phyloP scores from a whole-genome alignment of 169 alveolate species.

The Plasmodium inui region DNA sequence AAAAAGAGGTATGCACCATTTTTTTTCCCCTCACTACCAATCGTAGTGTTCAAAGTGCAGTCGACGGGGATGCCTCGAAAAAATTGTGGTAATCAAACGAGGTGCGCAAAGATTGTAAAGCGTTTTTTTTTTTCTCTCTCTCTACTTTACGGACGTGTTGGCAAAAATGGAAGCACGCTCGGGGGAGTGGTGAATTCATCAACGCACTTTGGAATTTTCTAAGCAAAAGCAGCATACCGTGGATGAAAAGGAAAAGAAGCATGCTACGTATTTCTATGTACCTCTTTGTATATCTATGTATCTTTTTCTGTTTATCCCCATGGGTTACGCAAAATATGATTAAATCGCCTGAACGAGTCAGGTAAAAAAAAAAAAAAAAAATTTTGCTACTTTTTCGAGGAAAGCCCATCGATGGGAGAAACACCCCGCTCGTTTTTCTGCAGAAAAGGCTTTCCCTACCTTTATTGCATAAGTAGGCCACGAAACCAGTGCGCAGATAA shows the following conservation, averaged over 20 bases:
- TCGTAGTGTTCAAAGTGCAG: conserved; percentile 70
- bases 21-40: not conserved
- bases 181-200: too few species aligned
- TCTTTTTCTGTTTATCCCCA: not conserved
- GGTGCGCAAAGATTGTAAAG: not conserved
- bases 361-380: not conserved
- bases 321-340: not conserved
- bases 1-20: not conserved
- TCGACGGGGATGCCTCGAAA: not conserved
- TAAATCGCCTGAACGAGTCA: not conserved
- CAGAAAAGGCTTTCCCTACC: not conserved
- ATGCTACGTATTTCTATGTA: not conserved
- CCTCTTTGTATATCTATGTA: not conserved
- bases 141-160: not conserved
- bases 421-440: not conserved
- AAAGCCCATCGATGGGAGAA: not conserved
- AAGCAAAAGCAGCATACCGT: not conserved
- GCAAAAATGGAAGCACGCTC: not conserved
- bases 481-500: not conserved
- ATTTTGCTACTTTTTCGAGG: not conserved
- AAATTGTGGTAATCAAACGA: not conserved
- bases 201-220: not conserved
- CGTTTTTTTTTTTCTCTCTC: not conserved
- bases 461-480: not conserved
- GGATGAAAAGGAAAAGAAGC: not conserved